Evolutionary conservation across 768 basidiomycete species (phyloP), one percentile per base, ranked within the genome.

Genomic region (Phaffia tasmanica): DNA sequence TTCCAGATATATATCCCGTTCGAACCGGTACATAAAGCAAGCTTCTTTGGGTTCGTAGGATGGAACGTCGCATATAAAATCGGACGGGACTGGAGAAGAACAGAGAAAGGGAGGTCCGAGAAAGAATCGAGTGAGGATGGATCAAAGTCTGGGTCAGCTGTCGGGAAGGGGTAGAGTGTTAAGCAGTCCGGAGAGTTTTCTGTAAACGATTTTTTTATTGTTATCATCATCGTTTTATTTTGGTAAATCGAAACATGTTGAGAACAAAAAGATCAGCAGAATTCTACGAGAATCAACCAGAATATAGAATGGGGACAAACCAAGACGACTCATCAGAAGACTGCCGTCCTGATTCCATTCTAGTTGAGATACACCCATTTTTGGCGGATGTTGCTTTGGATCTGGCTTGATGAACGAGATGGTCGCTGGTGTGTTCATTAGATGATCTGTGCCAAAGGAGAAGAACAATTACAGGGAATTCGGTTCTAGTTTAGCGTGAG

Each of bases 291-390:
- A 21, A 61, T 27, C 21, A 48, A 42, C 47, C 4, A 42, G 35
- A 11, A 42, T 42, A 19, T 23, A 48, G 11, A 18, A 21, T 5
- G 29, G 15, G 3, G 21, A 73, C 77, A 70, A 66, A 87, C 87
- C 89, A 69, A 84, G 87, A 54, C 88, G 84, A 46, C 84, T 83
- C 42, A 91, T 79, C 9, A 95, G 75, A 21, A 87, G 77, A 1
- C 80, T 84, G 18, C 89, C 91, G 15, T 83, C 84, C 60, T 82
- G 79, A 75, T 91, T 90, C 83, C 89, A 94, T 64, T 87, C 83
- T 29, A 97, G 76, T 70, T 90, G 86, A 8, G 81, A 77, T 0
- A 83, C 79, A 9, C 88, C 88, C 49, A 81, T 82, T 74, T 83
- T 88, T 4, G 84, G 84, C 67, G 81, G 80, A 32, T 84, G 77